phyloP scores from a whole-genome alignment of 2,329 filamentous ascomycete species.

The Basipetospora chlamydospora region DNA sequence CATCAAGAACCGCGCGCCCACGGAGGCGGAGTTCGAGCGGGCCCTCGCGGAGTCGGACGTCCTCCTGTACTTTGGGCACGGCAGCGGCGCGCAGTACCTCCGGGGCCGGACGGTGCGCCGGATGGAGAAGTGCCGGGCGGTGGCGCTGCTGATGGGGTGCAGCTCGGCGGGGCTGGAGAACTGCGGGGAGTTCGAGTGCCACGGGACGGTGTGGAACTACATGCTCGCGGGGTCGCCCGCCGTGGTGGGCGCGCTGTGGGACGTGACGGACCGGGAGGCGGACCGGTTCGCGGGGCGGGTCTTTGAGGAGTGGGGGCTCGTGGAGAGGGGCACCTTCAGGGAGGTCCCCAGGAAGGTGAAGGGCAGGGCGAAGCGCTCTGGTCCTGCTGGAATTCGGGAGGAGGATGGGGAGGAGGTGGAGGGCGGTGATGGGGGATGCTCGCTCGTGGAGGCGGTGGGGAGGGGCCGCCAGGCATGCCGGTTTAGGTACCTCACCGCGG shows the following conservation, averaged over 20 bases:
- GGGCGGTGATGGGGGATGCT: slow-evolving; percentile 26
- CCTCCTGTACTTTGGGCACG: slow-evolving; percentile 90
- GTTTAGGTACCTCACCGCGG: slow-evolving; percentile 82
- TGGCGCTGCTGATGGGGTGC: slow-evolving; percentile 86
- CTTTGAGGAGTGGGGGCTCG: slow-evolving; percentile 78
- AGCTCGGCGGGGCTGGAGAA: slow-evolving; percentile 58
- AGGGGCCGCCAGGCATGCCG: slow-evolving; percentile 65
- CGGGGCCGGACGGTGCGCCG: slow-evolving; percentile 68
- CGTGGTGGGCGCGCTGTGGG: slow-evolving; percentile 87
- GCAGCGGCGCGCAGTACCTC: slow-evolving; percentile 88
- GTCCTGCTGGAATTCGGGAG: slow-evolving; percentile 7
- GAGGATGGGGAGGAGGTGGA: slow-evolving; percentile 8
- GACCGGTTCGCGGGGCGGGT: slow-evolving; percentile 73
- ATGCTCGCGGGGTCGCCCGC: slow-evolving; percentile 77
- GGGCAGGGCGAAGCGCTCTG: slow-evolving; percentile 15
- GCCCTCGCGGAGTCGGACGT: slow-evolving; percentile 54
- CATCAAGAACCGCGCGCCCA: slow-evolving; percentile 54
- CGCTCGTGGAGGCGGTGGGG: slow-evolving; percentile 69
- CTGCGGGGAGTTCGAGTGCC: slow-evolving; percentile 71
- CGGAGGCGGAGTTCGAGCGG: slow-evolving; percentile 60
- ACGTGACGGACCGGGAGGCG: slow-evolving; percentile 95
- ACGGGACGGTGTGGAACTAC: slow-evolving; percentile 82
- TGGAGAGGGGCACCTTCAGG: slow-evolving; percentile 31
- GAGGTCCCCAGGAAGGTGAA: slow-evolving; percentile 13
- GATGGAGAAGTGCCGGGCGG: slow-evolving; percentile 58